Percentiles rank a stretch among this genome's conserved stretches.
Conservation (phyloP, 1,284 basidiomycete species). For the Earliella scabrosa region DNA sequence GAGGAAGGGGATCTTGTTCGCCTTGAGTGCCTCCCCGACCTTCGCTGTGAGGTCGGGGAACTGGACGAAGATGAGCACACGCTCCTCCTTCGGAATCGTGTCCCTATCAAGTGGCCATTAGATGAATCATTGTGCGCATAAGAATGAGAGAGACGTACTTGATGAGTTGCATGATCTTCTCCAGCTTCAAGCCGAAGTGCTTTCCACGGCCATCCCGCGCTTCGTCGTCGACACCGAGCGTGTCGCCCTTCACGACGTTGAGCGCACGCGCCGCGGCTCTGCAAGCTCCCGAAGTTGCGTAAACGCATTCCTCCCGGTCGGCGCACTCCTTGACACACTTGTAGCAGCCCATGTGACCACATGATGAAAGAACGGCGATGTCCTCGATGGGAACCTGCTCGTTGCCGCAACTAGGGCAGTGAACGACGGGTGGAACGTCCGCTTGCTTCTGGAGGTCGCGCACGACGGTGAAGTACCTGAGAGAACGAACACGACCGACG, state of each 20-base stretch:
- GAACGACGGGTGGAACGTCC: conserved; percentile 56
- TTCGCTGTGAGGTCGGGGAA: conserved; percentile 93
- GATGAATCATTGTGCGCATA: no score
- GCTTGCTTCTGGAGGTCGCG: conserved; percentile 84
- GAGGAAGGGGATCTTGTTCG: conserved; percentile 76
- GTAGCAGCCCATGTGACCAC: conserved; percentile 86
- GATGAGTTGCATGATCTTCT: conserved; percentile 83
- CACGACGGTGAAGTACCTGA: conserved; percentile 90
- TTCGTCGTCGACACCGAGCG: conserved; percentile 84
- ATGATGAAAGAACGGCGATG: conserved; percentile 86
- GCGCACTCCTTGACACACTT: conserved; percentile 75
- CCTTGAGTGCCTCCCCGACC: conserved; percentile 80
- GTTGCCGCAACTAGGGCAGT: conserved; percentile 65
- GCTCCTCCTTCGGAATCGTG: conserved; percentile 74
- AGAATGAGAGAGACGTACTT: conserved; percentile 51
- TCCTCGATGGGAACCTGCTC: conserved; percentile 65
- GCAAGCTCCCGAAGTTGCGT: conserved; percentile 69
- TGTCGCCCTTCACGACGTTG: conserved; percentile 84
- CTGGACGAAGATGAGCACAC: conserved; percentile 91
- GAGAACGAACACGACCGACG: conserved; percentile 84
- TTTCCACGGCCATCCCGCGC: conserved; percentile 72
- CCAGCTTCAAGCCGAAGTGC: conserved; percentile 89
- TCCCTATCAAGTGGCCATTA: no score
- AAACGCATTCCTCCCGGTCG: conserved; percentile 82
- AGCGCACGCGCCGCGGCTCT: conserved; percentile 72